Base-by-base conservation (phyloP, 2,329 filamentous ascomycete species). In the Alternaria sp. region DNA sequence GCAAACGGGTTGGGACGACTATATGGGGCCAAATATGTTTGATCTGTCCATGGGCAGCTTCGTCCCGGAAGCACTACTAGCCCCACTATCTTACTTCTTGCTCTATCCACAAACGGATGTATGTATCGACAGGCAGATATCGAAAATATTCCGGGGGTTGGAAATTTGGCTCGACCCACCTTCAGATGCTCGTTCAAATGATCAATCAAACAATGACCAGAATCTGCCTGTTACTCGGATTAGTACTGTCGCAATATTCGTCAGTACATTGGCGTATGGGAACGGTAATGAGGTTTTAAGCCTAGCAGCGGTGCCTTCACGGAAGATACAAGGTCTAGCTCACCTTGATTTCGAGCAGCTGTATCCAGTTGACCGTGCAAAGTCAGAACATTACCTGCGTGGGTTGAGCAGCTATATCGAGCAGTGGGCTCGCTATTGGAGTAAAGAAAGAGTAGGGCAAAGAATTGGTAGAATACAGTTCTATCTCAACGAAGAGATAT, bases 311-410 rank as follows among this genome's bases (percentile, higher is more conserved):
- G 18, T 54, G 18, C 51, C 38, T n/a, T 54, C n/a, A 16, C 25
- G 51, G 11, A 54, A 30, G 27, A 20, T 44, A 34, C 1, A 44
- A 54, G 51, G 38, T 34, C 51, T 54, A 18, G 51, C 46, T 3
- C 46, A 50, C 25, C 46, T 50, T 1, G 18, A 54, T n/a, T 54
- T 54, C 18, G 27, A 44, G 27, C 27, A 54, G 25, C 38, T 54
- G 27, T 54, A 54, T 40, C 51, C 51, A 54, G 18, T 54, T 11
- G 38, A 54, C 38, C 28, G 27, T 43, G 51, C 27, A 34, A 54
- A 54, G 27, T 54, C 51, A 44, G 51, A 44, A 30, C 12, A 4
- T 9, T 54, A 54, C 51, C 51, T 54, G 5, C 51, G 9, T 43
- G 27, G 40, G 32, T 14, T 54, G 38, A 34, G 18, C 51, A 44